phyloP scores from a whole-genome alignment of 106 monocot species.

The Ottelia alismoides region DNA sequence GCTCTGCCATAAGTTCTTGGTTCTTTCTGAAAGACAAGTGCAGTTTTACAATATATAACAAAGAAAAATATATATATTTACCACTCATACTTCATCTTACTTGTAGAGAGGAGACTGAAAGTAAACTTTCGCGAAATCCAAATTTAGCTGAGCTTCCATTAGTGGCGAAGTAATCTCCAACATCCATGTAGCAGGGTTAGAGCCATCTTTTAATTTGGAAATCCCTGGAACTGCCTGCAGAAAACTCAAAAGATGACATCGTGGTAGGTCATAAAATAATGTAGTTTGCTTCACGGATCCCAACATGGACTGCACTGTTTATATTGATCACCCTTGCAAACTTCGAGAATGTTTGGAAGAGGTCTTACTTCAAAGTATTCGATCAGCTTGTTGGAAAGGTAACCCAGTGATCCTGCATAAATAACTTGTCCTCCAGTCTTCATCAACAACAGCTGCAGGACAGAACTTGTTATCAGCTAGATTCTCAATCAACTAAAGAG shows the following conservation, averaged over 20 bases:
- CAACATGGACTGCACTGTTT: not conserved
- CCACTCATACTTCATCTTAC: no score
- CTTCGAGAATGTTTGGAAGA: no score
- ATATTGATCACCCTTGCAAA: no score
- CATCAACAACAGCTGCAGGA: constrained; percentile 68
- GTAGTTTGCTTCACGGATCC: not conserved
- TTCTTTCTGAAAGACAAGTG: constrained; percentile 53
- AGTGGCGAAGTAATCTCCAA: constrained; percentile 7
- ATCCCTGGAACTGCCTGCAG: constrained; percentile 69
- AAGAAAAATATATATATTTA: no score
- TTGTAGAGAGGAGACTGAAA: constrained; percentile 10
- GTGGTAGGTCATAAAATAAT: not conserved
- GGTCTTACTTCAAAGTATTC: constrained; percentile 79
- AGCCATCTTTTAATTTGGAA: constrained; percentile 37
- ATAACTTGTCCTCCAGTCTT: constrained; percentile 70
- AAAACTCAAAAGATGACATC: not conserved
- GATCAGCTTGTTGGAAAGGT: constrained; percentile 44
- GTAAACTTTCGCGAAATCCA: constrained; percentile 15
- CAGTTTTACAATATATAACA: no score
- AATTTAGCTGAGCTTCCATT: constrained; percentile 8
- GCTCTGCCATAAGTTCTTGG: constrained; percentile 31
- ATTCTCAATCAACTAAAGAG: no score
- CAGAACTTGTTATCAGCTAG: no score
- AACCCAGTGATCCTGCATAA: constrained; percentile 51
- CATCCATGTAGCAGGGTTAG: constrained; percentile 48